Conservation (phyloP, 2,329 filamentous ascomycete species). For the Pyricularia pennisetigena region DNA sequence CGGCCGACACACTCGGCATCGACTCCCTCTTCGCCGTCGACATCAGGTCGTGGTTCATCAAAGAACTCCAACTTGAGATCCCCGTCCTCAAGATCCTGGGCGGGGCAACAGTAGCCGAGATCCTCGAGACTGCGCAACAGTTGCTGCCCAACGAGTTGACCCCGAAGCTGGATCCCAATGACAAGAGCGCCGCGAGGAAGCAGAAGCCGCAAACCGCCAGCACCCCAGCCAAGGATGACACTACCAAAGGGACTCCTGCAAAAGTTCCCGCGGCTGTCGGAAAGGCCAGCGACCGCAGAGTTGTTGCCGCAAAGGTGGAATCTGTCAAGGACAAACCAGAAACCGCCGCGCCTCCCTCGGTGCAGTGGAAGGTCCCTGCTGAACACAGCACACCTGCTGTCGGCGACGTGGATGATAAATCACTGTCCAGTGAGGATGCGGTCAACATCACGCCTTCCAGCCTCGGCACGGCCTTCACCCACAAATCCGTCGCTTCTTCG, state of each 20-base stretch:
- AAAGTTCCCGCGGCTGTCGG: background rate
- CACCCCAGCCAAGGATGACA: background rate
- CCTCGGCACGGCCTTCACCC: background rate
- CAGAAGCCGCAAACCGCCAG: background rate
- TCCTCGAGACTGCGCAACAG: background rate
- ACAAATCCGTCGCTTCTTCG: background rate
- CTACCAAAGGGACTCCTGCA: background rate
- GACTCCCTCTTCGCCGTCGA: constrained; percentile 12
- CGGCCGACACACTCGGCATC: constrained; percentile 8
- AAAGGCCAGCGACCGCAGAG: background rate
- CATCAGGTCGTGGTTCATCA: background rate
- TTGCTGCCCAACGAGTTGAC: background rate
- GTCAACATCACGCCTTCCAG: background rate
- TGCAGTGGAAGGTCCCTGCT: background rate
- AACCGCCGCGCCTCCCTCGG: background rate
- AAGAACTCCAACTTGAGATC: background rate
- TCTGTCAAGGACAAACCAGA: background rate
- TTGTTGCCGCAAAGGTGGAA: background rate
- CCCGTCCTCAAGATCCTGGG: background rate
- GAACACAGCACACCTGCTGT: background rate
- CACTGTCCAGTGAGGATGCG: background rate
- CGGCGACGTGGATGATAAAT: background rate
- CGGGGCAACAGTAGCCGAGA: background rate
- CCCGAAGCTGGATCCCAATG: background rate
- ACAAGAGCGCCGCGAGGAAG: background rate